Evolutionary conservation across 2,329 filamentous ascomycete species (phyloP).

Genomic region (Dactylellina drechsleri): DNA sequence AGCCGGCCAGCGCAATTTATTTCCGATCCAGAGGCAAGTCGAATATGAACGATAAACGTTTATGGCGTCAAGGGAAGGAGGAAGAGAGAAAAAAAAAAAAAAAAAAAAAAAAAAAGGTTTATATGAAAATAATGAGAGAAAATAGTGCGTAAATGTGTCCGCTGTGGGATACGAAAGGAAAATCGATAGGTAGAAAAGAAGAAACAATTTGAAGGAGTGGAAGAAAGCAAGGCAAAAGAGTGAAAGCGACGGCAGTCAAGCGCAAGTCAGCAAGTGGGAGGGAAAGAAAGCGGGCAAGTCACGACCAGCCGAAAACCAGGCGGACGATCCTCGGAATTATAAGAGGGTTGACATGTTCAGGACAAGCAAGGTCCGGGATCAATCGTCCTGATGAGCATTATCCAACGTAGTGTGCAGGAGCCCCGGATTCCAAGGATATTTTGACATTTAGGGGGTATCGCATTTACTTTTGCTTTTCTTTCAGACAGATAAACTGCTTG

Average conservation of each 20-base stretch:
- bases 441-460: neutral
- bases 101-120: neutral
- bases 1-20: conserved; percentile 4
- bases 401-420: conserved; percentile 47
- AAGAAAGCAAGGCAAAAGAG: conserved; percentile 34
- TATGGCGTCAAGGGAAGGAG: neutral
- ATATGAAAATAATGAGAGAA: conserved; percentile 2
- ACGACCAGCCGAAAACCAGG: conserved; percentile 27
- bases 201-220: conserved; percentile 11
- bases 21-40: neutral
- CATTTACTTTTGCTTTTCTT: conserved; percentile 11
- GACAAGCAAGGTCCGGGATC: conserved; percentile 51
- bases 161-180: conserved; percentile 9
- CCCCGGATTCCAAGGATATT: conserved; percentile 16
- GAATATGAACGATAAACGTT: neutral
- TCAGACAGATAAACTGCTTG: neutral
- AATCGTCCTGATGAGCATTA: conserved; percentile 33
- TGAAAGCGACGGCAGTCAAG: conserved; percentile 33
- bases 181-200: conserved; percentile 12
- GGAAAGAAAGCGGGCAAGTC: conserved; percentile 26
- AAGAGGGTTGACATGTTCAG: conserved; percentile 52
- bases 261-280: conserved; percentile 19
- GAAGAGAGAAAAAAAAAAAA: neutral
- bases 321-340: conserved; percentile 55
- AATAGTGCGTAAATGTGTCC: conserved; percentile 10